phyloP scores from a whole-genome alignment of 2,329 filamentous ascomycete genomes.

The Fusarium domesticum region DNA sequence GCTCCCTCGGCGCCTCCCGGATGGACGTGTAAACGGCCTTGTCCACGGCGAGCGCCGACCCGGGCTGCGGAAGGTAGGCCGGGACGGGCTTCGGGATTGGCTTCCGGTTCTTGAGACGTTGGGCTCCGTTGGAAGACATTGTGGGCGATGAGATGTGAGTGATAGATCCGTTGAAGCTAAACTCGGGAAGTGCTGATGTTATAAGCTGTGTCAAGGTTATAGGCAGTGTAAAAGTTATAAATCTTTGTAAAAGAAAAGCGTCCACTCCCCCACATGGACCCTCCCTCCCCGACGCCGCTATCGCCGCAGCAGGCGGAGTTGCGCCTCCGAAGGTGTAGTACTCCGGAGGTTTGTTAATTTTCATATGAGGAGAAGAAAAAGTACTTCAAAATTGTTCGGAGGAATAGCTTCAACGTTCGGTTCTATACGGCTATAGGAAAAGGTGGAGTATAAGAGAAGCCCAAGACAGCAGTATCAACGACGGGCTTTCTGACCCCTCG shows the following conservation, averaged over 20 bases:
- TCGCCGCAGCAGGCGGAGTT: slow-evolving; percentile 2
- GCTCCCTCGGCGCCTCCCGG: slow-evolving; percentile 43
- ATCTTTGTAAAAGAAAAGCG: too few species aligned
- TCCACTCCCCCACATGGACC: slow-evolving; percentile 17
- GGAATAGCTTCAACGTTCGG: too few species aligned
- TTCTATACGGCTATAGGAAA: too few species aligned
- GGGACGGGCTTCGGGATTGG: slow-evolving; percentile 48
- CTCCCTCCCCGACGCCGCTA: slow-evolving; percentile 16
- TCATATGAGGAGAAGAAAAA: too few species aligned
- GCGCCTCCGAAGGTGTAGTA: slow-evolving; percentile 6
- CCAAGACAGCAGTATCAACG: too few species aligned
- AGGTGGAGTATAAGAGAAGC: too few species aligned
- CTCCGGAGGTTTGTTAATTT: too few species aligned
- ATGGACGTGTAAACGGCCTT: slow-evolving; percentile 58
- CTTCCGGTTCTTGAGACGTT: slow-evolving; percentile 42
- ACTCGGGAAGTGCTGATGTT: too few species aligned
- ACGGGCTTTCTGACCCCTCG: too few species aligned
- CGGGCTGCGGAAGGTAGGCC: slow-evolving; percentile 45
- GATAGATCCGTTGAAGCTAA: neutral
- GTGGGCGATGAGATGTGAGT: neutral
- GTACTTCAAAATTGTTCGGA: too few species aligned
- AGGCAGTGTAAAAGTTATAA: too few species aligned
- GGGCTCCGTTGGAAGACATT: slow-evolving; percentile 28
- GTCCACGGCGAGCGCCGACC: slow-evolving; percentile 45
- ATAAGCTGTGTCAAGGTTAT: slow-evolving; percentile 1